Percentiles rank a stretch among this genome's conserved stretches.
phyloP scores from a whole-genome alignment of 176 grass and related monocot genomes.

The Dendrocalamus sinicus region DNA sequence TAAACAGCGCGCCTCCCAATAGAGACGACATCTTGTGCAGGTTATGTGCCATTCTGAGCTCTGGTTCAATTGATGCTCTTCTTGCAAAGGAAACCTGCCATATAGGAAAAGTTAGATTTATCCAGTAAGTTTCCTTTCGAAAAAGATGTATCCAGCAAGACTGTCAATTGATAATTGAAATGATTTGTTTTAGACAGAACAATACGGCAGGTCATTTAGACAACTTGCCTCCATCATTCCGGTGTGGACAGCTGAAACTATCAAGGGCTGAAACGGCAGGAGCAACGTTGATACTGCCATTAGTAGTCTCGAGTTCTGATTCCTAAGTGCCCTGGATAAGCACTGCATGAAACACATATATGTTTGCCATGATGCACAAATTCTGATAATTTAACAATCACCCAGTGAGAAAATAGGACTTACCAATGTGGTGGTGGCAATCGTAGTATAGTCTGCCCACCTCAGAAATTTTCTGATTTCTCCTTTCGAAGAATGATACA shows the following conservation, averaged over 20 bases:
- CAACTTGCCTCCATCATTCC: conserved; percentile 95
- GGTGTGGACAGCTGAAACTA: conserved; percentile 93
- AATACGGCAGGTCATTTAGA: neutral
- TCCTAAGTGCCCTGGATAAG: conserved; percentile 74
- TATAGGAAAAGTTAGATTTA: conserved; percentile 6
- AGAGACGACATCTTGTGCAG: conserved; percentile 91
- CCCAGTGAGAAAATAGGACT: conserved; percentile 14
- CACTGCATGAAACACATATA: conserved; percentile 56
- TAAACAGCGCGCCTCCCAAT: conserved; percentile 79
- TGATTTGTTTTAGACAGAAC: neutral
- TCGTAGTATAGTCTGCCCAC: conserved; percentile 98
- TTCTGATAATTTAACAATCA: neutral
- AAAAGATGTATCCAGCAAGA: neutral
- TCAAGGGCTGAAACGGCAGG: conserved; percentile 87
- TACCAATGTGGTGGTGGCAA: conserved; percentile 77
- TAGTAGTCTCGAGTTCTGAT: conserved; percentile 79
- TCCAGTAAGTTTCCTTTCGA: neutral
- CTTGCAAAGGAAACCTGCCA: conserved; percentile 78
- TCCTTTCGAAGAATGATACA: conserved; percentile 89
- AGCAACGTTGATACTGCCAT: conserved; percentile 80
- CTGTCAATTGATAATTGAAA: neutral
- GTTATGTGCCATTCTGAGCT: conserved; percentile 79
- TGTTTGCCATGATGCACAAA: neutral
- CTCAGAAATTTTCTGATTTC: conserved; percentile 62
- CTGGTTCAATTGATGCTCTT: conserved; percentile 77